phyloP scores from a whole-genome alignment of 139 green algal species.

The Mesotaenium endlicherianum region DNA sequence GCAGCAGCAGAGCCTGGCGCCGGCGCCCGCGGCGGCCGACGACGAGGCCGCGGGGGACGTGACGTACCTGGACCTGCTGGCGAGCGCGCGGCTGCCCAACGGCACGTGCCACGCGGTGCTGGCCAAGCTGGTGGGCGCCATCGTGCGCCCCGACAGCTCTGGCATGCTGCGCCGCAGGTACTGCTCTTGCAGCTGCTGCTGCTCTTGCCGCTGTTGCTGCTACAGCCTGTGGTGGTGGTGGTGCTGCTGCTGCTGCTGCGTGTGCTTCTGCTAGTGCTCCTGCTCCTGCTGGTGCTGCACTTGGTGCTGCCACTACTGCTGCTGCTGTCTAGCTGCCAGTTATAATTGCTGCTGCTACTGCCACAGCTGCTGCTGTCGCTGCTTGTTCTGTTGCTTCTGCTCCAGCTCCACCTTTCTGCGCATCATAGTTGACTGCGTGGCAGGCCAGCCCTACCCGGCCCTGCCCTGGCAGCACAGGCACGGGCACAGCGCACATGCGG shows the following conservation, averaged over 20 bases:
- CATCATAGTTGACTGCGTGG: too few species aligned
- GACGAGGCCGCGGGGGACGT: not conserved
- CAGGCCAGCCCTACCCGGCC: too few species aligned
- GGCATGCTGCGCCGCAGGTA: slow-evolving; percentile 14
- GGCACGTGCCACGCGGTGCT: slow-evolving; percentile 14
- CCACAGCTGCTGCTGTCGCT: not conserved
- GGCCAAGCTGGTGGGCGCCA: not conserved
- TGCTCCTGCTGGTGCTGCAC: too few species aligned
- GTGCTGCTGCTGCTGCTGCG: not conserved
- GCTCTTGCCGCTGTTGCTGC: too few species aligned
- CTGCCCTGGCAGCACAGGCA: too few species aligned
- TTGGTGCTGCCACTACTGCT: not conserved
- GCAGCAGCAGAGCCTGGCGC: slow-evolving; percentile 10
- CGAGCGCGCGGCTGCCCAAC: not conserved
- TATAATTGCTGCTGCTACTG: too few species aligned
- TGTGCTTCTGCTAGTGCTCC: not conserved
- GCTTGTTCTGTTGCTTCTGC: too few species aligned
- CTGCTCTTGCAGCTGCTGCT: not conserved
- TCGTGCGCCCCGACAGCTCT: slow-evolving; percentile 22
- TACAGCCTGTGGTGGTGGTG: not conserved
- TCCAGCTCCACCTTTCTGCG: too few species aligned
- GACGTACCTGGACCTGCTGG: slow-evolving; percentile 22
- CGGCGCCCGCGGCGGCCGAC: not conserved
- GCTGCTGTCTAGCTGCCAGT: too few species aligned
- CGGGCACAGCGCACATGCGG: too few species aligned